Evolutionary conservation across 1,284 basidiomycete species (phyloP).

Genomic region (Austropuccinia psidii): DNA sequence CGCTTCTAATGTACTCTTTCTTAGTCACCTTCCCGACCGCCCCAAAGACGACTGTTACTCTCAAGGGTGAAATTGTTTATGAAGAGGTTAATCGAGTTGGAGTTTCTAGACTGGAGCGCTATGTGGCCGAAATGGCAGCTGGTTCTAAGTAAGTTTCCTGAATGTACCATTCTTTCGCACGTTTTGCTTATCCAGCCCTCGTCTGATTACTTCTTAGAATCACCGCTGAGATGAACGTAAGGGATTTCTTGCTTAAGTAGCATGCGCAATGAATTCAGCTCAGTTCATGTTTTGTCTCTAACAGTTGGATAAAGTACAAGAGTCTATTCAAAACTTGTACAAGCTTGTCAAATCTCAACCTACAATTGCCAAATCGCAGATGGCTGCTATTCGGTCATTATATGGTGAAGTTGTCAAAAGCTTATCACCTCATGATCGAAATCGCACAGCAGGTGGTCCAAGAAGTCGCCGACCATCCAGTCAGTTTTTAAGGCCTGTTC

Average conservation of each 20-base stretch:
- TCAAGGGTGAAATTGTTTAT: constrained; percentile 89
- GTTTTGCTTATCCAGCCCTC: constrained; percentile 48
- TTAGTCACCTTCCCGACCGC: constrained; percentile 96
- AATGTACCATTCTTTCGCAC: background rate
- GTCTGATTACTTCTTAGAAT: constrained; percentile 47
- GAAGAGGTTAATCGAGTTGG: constrained; percentile 88
- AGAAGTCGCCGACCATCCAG: constrained; percentile 78
- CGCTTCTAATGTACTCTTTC: constrained; percentile 37
- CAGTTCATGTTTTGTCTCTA: background rate
- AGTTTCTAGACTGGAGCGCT: constrained; percentile 93
- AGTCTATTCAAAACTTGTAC: constrained; percentile 92
- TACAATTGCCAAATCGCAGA: constrained; percentile 91
- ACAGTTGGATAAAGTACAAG: constrained; percentile 80
- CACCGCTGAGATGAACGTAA: constrained; percentile 57
- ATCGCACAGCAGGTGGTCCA: constrained; percentile 44
- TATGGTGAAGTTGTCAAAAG: constrained; percentile 82
- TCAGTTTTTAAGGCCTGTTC: constrained; percentile 84
- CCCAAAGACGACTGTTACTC: constrained; percentile 84
- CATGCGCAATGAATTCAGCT: background rate
- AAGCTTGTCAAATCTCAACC: constrained; percentile 94
- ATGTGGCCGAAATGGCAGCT: constrained; percentile 82
- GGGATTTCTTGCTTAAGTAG: background rate
- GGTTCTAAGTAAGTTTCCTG: constrained; percentile 59
- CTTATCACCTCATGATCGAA: constrained; percentile 36
- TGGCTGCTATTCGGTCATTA: constrained; percentile 90